These are phyloP conservation scores for Aspergillus melleus DNA, from an alignment of 2,329 filamentous ascomycete species.

Conservation along the genomic window DNA sequence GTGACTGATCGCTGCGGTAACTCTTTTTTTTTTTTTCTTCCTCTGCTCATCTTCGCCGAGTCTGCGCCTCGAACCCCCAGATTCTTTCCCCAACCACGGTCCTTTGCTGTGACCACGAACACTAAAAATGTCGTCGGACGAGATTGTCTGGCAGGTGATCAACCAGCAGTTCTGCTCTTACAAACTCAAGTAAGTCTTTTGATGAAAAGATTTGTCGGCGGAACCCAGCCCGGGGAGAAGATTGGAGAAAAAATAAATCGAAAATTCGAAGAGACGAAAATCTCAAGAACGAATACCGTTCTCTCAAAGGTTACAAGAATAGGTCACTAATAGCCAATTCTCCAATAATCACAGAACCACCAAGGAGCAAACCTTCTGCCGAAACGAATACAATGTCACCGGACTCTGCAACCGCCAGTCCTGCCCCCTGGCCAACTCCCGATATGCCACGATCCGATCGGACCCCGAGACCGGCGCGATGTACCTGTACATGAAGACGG, in stretches of 20 bases:
- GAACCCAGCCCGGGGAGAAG: background rate
- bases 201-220: slow-evolving; percentile 2
- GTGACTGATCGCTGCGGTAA: slow-evolving; percentile 26
- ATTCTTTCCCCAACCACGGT: background rate
- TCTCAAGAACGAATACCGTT: background rate
- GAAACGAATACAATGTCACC: slow-evolving; percentile 88
- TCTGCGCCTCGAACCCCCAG: background rate
- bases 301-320: too few relatives aligned
- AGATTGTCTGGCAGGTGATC: slow-evolving; percentile 96
- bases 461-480: slow-evolving; percentile 77
- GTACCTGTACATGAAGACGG: slow-evolving; percentile 96
- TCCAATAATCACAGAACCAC: slow-evolving; percentile 59
- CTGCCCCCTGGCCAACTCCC: slow-evolving; percentile 85
- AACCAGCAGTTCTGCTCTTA: slow-evolving; percentile 94
- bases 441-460: slow-evolving; percentile 88
- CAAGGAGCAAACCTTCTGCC: slow-evolving; percentile 89
- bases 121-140: slow-evolving; percentile 76
- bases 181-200: slow-evolving; percentile 73
- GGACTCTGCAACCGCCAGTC: slow-evolving; percentile 83
- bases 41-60: background rate
- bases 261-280: slow-evolving; percentile 4
- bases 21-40: slow-evolving; percentile 33
- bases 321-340: slow-evolving; percentile 6
- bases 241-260: background rate
- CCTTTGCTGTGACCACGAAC: background rate